phyloP scores from a whole-genome alignment of 2,329 filamentous ascomycete genomes.

The Phaeophleospora eucalypticola region DNA sequence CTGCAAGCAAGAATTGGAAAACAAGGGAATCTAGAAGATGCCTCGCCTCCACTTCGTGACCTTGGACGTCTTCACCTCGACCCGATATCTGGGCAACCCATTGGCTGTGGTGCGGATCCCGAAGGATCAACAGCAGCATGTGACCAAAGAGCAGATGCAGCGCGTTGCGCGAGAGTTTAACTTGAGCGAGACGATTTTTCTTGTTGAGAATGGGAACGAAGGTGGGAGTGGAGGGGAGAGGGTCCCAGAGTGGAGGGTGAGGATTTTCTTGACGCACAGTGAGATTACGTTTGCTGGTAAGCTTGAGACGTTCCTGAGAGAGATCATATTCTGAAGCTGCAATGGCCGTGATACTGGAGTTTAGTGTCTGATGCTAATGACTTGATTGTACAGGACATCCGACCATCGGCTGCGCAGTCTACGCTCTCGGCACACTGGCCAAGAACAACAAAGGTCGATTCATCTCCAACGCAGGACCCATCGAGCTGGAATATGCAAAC shows the following conservation, averaged over 20 bases:
- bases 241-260: conserved; percentile 40
- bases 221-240: conserved; percentile 14
- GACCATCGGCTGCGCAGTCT: conserved; percentile 53
- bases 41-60: conserved; percentile 30
- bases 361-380: neutral
- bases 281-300: conserved; percentile 53
- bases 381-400: conserved; percentile 42
- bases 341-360: neutral
- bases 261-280: conserved; percentile 51
- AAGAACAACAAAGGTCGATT: conserved; percentile 34
- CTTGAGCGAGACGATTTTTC: conserved; percentile 55
- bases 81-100: conserved; percentile 51
- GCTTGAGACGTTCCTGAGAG: too few species aligned
- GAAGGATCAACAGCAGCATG: conserved; percentile 16
- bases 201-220: conserved; percentile 36
- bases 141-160: conserved; percentile 51
- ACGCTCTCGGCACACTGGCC: conserved; percentile 38
- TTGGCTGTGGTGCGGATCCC: conserved; percentile 53
- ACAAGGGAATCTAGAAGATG: neutral
- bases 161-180: conserved; percentile 55
- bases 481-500: conserved; percentile 36
- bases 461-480: conserved; percentile 43
- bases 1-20: neutral
- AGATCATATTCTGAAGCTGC: too few species aligned
- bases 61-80: conserved; percentile 47